phyloP scores from a whole-genome alignment of 352 stramenopile species.

The Pythium plurisporium region DNA sequence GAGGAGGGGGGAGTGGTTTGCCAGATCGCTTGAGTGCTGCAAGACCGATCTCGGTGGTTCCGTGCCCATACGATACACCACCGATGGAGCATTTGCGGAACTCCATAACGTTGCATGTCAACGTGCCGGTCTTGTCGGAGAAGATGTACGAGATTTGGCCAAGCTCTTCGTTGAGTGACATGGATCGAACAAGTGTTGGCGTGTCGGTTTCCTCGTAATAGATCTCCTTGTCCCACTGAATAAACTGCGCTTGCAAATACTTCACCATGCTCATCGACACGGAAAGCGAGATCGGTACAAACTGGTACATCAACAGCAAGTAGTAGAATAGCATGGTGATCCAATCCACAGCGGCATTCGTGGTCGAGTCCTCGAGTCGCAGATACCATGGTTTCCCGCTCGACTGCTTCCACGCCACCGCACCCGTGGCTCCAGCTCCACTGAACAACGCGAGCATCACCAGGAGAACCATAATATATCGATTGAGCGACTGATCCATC shows the following conservation, averaged over 20 bases:
- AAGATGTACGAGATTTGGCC: slow-evolving; percentile 98
- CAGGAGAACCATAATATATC: slow-evolving; percentile 66
- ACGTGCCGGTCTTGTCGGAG: slow-evolving; percentile 98
- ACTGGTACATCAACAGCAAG: slow-evolving; percentile 94
- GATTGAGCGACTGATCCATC: slow-evolving; percentile 63
- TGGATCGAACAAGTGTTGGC: slow-evolving; percentile 84
- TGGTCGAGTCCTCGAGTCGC: slow-evolving; percentile 36
- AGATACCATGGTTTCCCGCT: slow-evolving; percentile 63
- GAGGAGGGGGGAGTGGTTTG: slow-evolving; percentile 28
- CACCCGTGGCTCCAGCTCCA: slow-evolving; percentile 58
- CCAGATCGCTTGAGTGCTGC: slow-evolving; percentile 15
- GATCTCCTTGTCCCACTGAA: slow-evolving; percentile 65
- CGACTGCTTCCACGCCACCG: slow-evolving; percentile 46
- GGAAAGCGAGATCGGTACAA: slow-evolving; percentile 97
- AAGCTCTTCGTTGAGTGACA: slow-evolving; percentile 88
- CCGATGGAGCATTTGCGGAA: slow-evolving; percentile 89
- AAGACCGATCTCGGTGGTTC: slow-evolving; percentile 72
- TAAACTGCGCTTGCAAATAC: slow-evolving; percentile 69
- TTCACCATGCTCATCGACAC: slow-evolving; percentile 96
- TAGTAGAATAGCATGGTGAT: slow-evolving; percentile 91
- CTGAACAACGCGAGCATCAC: slow-evolving; percentile 62
- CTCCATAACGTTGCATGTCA: slow-evolving; percentile 98
- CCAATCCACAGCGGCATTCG: slow-evolving; percentile 48
- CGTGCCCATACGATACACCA: slow-evolving; percentile 80
- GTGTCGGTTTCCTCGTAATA: slow-evolving; percentile 77